Conservation (phyloP, 768 basidiomycete genomes). For the Nidularia sp. region DNA sequence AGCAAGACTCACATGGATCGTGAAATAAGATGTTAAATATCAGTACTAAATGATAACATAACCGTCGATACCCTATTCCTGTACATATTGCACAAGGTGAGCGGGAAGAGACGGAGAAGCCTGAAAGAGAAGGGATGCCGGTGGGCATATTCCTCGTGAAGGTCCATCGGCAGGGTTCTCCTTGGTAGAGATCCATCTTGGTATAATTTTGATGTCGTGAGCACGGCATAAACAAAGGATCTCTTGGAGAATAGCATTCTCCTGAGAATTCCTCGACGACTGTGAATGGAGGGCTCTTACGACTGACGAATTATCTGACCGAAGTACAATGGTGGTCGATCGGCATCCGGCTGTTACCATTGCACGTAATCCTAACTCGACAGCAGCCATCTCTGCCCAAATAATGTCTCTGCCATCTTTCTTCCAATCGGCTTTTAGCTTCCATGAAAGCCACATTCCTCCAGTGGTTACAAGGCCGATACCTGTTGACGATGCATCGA, state of each 20-base stretch:
- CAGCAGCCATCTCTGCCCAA: constrained; percentile 42
- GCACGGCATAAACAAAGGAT: constrained; percentile 17
- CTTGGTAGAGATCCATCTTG: constrained; percentile 23
- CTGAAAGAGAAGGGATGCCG: constrained; percentile 2
- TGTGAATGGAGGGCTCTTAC: constrained; percentile 24
- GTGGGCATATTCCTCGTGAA: constrained; percentile 18
- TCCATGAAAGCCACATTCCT: constrained; percentile 34
- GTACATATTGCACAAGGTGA: not conserved
- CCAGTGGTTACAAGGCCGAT: constrained; percentile 32
- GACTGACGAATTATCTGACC: constrained; percentile 38
- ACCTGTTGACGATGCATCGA: constrained; percentile 38
- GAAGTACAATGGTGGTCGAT: constrained; percentile 19
- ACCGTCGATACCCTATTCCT: not conserved
- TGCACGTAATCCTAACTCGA: constrained; percentile 34
- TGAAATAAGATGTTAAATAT: no score
- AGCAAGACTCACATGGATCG: no score
- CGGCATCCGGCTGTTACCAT: constrained; percentile 16
- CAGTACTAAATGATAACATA: no score
- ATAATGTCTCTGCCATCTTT: constrained; percentile 24
- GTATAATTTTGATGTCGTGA: constrained; percentile 15
- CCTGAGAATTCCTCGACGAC: constrained; percentile 14
- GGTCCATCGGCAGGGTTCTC: constrained; percentile 29
- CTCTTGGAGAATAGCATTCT: constrained; percentile 20
- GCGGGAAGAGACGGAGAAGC: not conserved
- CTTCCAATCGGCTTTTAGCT: constrained; percentile 23